Percentiles rank a stretch among this genome's conserved stretches.
Conservation (phyloP, 2,329 filamentous ascomycete genomes). For the Madurella fahalii region DNA sequence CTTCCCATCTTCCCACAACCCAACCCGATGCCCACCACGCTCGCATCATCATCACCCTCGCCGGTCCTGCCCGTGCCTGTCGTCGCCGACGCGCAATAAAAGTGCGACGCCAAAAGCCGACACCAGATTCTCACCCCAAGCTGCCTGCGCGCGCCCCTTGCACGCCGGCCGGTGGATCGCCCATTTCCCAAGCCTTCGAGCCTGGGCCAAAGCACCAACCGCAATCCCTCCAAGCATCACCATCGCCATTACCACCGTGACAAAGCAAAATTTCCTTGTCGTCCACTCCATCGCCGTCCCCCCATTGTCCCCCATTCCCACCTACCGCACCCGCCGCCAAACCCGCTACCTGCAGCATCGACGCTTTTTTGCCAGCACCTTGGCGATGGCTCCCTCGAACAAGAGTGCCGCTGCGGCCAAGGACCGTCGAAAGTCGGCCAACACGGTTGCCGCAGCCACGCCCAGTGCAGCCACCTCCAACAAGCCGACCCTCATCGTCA, state of each 20-base stretch:
- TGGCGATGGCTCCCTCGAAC: conserved; percentile 34
- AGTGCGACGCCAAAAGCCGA: conserved; percentile 28
- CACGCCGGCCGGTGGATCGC: conserved; percentile 24
- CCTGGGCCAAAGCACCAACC: conserved; percentile 13
- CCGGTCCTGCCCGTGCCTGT: conserved; percentile 12
- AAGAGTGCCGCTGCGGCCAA: conserved; percentile 36
- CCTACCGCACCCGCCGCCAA: conserved; percentile 1
- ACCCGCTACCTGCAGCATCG: conserved; percentile 1
- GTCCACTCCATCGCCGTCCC: conserved; percentile 6
- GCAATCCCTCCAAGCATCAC: conserved; percentile 14
- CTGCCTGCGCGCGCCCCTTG: conserved; percentile 23
- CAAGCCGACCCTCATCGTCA: conserved; percentile 42
- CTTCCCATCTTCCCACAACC: conserved; percentile 16
- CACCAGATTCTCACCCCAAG: conserved; percentile 21
- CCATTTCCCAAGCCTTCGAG: conserved; percentile 17
- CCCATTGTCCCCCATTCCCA: neutral
- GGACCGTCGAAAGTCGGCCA: conserved; percentile 41
- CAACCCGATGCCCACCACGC: conserved; percentile 22
- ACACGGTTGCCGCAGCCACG: conserved; percentile 9
- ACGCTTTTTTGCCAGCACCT: conserved; percentile 10
- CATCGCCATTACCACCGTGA: conserved; percentile 10
- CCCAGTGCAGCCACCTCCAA: conserved; percentile 19
- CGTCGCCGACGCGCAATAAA: conserved; percentile 27
- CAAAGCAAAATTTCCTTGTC: conserved; percentile 20
- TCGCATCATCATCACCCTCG: conserved; percentile 19